These are phyloP conservation scores for Stephanodiscus triporus DNA, from an alignment of 108 stramenopile genomes.

Conservation along the genomic window DNA sequence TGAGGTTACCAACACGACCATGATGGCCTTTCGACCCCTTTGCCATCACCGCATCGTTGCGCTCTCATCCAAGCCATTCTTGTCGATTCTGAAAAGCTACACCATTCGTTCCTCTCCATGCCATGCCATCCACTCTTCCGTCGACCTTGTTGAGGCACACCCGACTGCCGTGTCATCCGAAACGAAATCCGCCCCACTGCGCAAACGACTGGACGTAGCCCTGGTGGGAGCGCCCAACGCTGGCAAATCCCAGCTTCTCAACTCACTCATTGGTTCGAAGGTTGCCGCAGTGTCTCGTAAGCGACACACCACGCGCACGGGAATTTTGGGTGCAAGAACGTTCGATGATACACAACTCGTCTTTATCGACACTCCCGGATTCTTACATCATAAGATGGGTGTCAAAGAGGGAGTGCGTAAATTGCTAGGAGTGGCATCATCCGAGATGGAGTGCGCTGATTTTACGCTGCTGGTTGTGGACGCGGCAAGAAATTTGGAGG, in stretches of 20 bases:
- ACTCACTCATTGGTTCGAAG: constrained; percentile 70
- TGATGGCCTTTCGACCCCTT: constrained; percentile 14
- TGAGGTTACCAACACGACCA: neutral
- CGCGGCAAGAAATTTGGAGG: constrained; percentile 69
- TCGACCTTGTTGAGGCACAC: neutral
- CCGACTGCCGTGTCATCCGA: constrained; percentile 4
- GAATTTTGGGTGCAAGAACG: constrained; percentile 86
- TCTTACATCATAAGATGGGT: constrained; percentile 64
- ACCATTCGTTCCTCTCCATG: neutral
- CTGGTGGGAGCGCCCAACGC: constrained; percentile 90
- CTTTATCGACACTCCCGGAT: constrained; percentile 93
- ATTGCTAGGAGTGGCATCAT: constrained; percentile 58
- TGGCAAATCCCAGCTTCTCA: constrained; percentile 87
- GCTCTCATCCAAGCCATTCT: neutral
- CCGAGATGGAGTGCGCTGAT: constrained; percentile 78
- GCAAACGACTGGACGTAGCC: constrained; percentile 82
- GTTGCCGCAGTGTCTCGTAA: constrained; percentile 92
- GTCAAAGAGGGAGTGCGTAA: constrained; percentile 70
- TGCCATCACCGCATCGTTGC: constrained; percentile 3
- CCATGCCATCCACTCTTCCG: neutral
- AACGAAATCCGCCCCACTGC: constrained; percentile 6
- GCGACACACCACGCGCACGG: constrained; percentile 88
- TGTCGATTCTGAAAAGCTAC: neutral
- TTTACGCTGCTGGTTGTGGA: constrained; percentile 86
- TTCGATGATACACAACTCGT: constrained; percentile 76